Conservation (phyloP, 139 green algal genomes). For the Coccomyxa sp. region DNA sequence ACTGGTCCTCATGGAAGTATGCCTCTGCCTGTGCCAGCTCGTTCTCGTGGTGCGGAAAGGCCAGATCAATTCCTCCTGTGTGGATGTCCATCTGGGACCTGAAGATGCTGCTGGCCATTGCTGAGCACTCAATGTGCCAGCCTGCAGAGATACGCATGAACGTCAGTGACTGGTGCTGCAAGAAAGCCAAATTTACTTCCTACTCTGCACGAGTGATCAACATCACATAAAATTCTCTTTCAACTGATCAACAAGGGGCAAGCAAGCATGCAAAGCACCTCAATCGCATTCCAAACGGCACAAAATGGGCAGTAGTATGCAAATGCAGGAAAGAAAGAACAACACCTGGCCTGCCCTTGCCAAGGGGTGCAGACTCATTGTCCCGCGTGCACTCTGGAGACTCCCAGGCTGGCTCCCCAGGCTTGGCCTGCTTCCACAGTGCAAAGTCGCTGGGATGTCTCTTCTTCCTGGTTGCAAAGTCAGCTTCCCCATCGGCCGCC, state of each 20-base stretch:
- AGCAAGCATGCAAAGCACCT: no score
- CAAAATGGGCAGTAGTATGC: no score
- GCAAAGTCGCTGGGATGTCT: constrained; percentile 86
- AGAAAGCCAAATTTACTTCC: neutral
- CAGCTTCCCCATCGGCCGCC: constrained; percentile 68
- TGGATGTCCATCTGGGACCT: constrained; percentile 91
- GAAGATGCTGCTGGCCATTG: constrained; percentile 88
- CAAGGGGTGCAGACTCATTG: constrained; percentile 42
- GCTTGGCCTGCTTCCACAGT: constrained; percentile 94
- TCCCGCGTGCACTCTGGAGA: constrained; percentile 44
- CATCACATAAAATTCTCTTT: neutral
- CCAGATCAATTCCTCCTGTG: constrained; percentile 89
- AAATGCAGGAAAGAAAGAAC: no score
- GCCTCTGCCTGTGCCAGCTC: constrained; percentile 86
- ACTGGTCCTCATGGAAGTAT: neutral
- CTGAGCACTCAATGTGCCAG: constrained; percentile 99
- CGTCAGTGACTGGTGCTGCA: neutral
- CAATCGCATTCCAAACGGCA: no score
- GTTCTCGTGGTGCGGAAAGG: constrained; percentile 99
- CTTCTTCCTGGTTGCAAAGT: constrained; percentile 83
- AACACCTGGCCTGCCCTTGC: no score
- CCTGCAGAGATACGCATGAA: constrained; percentile 42
- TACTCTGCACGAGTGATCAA: neutral
- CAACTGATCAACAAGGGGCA: neutral
- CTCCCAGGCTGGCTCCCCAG: constrained; percentile 90